These are phyloP conservation scores for Pistacia integerrima DNA, from an alignment of 345 rosid genomes.

Conservation along the genomic window DNA sequence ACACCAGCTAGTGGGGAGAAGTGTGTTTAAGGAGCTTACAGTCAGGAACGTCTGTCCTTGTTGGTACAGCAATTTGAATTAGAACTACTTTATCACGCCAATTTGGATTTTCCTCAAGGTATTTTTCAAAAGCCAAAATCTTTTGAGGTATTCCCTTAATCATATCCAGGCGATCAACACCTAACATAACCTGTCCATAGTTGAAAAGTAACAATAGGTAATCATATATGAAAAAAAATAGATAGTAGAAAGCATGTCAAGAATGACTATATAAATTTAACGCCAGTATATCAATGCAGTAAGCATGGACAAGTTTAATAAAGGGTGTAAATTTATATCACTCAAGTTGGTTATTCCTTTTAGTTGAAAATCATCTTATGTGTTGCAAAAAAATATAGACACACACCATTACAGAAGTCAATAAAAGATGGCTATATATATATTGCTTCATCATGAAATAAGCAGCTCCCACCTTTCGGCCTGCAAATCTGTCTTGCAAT, in stretches of 20 bases:
- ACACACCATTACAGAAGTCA: conserved; percentile 1
- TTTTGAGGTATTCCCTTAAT: conserved; percentile 69
- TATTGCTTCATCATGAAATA: not conserved
- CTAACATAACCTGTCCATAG: conserved; percentile 55
- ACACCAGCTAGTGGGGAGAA: not conserved
- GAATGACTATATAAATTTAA: not conserved
- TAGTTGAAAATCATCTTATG: not conserved
- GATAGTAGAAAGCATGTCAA: not conserved
- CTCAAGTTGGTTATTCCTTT: too few species aligned
- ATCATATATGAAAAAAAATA: conserved; percentile 4
- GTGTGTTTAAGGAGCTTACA: conserved; percentile 30
- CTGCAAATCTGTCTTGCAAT: conserved; percentile 52
- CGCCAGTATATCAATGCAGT: not conserved
- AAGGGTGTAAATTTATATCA: not conserved
- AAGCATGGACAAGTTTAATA: not conserved
- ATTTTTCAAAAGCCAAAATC: conserved; percentile 65
- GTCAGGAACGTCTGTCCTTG: conserved; percentile 62
- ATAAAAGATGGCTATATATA: not conserved
- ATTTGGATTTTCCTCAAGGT: conserved; percentile 59
- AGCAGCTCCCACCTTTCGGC: conserved; percentile 52
- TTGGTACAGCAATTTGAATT: conserved; percentile 67
- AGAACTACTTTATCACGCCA: conserved; percentile 67
- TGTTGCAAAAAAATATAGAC: not conserved
- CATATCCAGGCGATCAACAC: conserved; percentile 72
- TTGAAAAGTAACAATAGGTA: conserved; percentile 20